Conservation (phyloP, 1,284 basidiomycete genomes). For the Pseudozyma pruni region DNA sequence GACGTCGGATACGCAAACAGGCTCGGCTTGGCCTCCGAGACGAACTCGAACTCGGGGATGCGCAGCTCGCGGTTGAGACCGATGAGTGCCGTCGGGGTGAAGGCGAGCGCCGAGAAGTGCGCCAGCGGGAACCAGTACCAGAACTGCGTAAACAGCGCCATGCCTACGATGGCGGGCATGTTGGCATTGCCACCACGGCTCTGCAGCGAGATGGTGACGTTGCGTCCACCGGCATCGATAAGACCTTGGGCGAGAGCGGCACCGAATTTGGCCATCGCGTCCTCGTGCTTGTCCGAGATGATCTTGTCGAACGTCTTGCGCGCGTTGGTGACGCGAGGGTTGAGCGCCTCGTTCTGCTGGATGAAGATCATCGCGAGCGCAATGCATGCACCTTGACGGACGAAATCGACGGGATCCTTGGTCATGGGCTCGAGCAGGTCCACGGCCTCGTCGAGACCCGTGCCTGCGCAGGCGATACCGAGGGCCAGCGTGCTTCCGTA, state of each 20-base stretch:
- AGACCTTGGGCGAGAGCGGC: conserved; percentile 65
- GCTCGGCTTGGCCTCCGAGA: conserved; percentile 62
- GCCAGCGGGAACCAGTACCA: conserved; percentile 69
- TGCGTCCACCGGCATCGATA: conserved; percentile 66
- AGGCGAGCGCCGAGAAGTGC: conserved; percentile 65
- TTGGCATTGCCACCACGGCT: conserved; percentile 64
- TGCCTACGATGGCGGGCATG: conserved; percentile 67
- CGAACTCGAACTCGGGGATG: conserved; percentile 63
- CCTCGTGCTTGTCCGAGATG: conserved; percentile 67
- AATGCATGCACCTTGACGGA: conserved; percentile 67
- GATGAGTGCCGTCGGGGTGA: conserved; percentile 66
- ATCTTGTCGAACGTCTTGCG: conserved; percentile 66
- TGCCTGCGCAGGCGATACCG: conserved; percentile 67
- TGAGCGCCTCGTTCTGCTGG: conserved; percentile 66
- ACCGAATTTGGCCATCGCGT: conserved; percentile 68
- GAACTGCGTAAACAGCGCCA: conserved; percentile 68
- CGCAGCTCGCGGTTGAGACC: conserved; percentile 61
- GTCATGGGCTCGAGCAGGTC: conserved; percentile 67
- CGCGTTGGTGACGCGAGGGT: conserved; percentile 61
- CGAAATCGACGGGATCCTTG: conserved; percentile 67
- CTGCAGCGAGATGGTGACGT: conserved; percentile 66
- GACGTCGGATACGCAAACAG: conserved; percentile 65
- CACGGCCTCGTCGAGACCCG: conserved; percentile 66
- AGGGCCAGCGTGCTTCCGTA: conserved; percentile 67
- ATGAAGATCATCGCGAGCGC: conserved; percentile 66